Conservation (phyloP, 345 rosid species). For the Conringia planisiliqua region DNA sequence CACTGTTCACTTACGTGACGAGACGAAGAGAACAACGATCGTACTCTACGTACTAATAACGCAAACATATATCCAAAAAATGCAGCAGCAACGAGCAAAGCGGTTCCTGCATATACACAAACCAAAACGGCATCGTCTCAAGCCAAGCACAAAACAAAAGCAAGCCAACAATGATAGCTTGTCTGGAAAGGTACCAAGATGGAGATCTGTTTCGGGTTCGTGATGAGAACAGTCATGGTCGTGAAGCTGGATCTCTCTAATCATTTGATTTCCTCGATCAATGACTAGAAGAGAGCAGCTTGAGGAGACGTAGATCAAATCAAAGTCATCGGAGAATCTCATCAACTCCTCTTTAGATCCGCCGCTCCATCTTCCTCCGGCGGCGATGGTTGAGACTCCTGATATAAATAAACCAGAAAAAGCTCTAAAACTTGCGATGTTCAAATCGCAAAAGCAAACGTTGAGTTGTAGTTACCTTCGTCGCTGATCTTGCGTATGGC, state of each 20-base stretch:
- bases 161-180: neutral
- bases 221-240: constrained; percentile 64
- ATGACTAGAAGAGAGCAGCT: constrained; percentile 81
- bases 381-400: constrained; percentile 93
- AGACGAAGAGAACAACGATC: constrained; percentile 55
- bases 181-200: constrained; percentile 49
- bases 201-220: constrained; percentile 52
- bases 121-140: neutral
- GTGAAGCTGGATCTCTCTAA: constrained; percentile 82
- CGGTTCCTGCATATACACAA: constrained; percentile 49
- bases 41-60: constrained; percentile 66
- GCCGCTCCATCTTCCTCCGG: constrained; percentile 84
- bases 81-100: constrained; percentile 66
- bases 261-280: constrained; percentile 87
- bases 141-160: neutral
- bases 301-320: constrained; percentile 62
- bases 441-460: neutral
- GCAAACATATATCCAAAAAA: constrained; percentile 94
- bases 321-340: constrained; percentile 90
- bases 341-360: constrained; percentile 45
- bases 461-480: constrained; percentile 46
- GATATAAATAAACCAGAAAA: constrained; percentile 8
- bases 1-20: constrained; percentile 43
- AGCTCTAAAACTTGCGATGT: neutral
- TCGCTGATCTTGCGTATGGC: constrained; percentile 95